Evolutionary conservation across 2,329 filamentous ascomycete species (phyloP).

Genomic region (Fusarium metavorans): DNA sequence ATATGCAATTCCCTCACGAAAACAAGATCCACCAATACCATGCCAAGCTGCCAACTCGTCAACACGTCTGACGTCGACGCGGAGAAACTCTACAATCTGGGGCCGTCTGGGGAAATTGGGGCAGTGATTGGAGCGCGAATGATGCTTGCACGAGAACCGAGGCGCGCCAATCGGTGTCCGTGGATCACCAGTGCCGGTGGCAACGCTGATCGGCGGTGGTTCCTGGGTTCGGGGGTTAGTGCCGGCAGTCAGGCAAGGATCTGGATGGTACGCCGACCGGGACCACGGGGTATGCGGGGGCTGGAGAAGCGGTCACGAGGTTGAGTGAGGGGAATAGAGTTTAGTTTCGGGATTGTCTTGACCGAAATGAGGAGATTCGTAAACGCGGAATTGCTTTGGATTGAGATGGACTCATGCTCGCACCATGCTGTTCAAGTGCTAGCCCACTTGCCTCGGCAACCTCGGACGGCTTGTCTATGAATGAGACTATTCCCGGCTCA

Average conservation of each 20-base stretch:
- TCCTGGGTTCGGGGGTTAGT: slow-evolving; percentile 5
- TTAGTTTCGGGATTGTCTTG: background rate
- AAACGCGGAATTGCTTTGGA: background rate
- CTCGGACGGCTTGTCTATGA: background rate
- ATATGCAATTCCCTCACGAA: slow-evolving; percentile 15
- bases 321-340: slow-evolving; percentile 25
- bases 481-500: background rate
- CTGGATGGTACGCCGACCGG: slow-evolving; percentile 1
- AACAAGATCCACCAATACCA: slow-evolving; percentile 9
- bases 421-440: background rate
- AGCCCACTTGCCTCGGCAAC: slow-evolving; percentile 11
- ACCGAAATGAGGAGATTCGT: slow-evolving; percentile 29
- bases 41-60: background rate
- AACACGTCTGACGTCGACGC: slow-evolving; percentile 7
- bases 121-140: slow-evolving; percentile 35
- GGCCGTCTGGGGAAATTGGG: slow-evolving; percentile 27
- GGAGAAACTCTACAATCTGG: slow-evolving; percentile 30
- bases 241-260: slow-evolving; percentile 23
- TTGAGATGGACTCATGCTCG: background rate
- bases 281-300: slow-evolving; percentile 19
- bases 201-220: slow-evolving; percentile 2
- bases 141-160: background rate
- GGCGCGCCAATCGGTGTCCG: slow-evolving; percentile 28
- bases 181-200: slow-evolving; percentile 1
- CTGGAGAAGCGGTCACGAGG: background rate